Evolutionary conservation across 495 filamentous ascomycete species (phyloP).

Genomic region (Neurospora sp.): DNA sequence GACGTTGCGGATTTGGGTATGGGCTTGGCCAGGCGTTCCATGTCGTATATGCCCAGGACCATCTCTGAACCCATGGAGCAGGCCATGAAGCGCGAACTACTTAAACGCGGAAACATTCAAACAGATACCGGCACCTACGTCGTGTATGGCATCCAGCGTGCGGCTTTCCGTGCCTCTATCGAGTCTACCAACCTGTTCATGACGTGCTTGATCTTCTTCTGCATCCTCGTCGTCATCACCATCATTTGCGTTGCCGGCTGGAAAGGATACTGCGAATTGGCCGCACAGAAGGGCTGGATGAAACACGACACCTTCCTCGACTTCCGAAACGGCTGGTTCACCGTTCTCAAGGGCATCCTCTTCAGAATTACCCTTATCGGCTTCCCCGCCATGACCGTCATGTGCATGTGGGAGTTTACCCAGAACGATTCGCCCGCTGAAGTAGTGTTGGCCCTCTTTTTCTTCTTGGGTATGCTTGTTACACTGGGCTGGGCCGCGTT

Average conservation of each 20-base stretch:
- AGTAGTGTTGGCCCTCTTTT: constrained; percentile 80
- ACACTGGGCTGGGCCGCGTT: constrained; percentile 79
- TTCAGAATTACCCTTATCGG: constrained; percentile 91
- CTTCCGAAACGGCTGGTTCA: constrained; percentile 79
- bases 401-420: constrained; percentile 95
- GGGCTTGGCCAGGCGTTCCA: constrained; percentile 36
- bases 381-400: constrained; percentile 84
- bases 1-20: constrained; percentile 21
- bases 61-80: constrained; percentile 27
- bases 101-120: constrained; percentile 38
- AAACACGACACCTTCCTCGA: constrained; percentile 84
- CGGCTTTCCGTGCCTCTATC: constrained; percentile 76
- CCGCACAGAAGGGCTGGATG: constrained; percentile 66
- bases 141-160: constrained; percentile 84
- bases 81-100: constrained; percentile 20
- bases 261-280: constrained; percentile 70
- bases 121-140: constrained; percentile 47
- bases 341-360: constrained; percentile 59
- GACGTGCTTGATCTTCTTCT: constrained; percentile 84
- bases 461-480: constrained; percentile 72
- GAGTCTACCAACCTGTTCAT: constrained; percentile 92
- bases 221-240: constrained; percentile 59
- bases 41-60: constrained; percentile 42
- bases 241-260: constrained; percentile 65
- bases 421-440: constrained; percentile 76